Base-by-base conservation (phyloP, 176 grass and related monocot genomes). In the Cymbopogon citratus region DNA sequence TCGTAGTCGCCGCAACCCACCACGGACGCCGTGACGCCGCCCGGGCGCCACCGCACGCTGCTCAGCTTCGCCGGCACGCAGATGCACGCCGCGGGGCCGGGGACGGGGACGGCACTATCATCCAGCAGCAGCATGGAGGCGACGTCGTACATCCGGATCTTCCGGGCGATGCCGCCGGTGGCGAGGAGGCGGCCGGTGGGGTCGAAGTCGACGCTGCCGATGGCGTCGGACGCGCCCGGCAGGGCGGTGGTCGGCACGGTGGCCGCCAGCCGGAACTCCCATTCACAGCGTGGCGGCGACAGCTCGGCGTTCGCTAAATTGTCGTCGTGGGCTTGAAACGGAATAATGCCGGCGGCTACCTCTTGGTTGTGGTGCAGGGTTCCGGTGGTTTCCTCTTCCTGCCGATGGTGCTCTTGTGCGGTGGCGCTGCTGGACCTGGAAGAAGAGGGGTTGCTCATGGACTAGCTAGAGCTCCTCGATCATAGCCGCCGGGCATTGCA, bases 41-140 rank as follows among this genome's bases (percentile, higher is more conserved):
- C 62, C 6, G 89, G 91, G 0, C 80, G 88, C 91, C 91, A 98
- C 80, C 90, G 87, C 73, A 95, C 92, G 89, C 90, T 95, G 89
- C 96, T 98, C 39, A 98, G 92, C 88, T 98, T 98, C 2, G 96
- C 96, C 70, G 96, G 92, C 46, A 92, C 84, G 84, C 92, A 95
- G 80, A 98, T 93, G 88, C 89, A 93, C 24, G 80, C 19, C n/a
- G 84, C 44, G 5, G 27, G 5, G 26, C 14, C 28, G 0, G 6
- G 5, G 5, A 3, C 3, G 10, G 1, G 0, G 62, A 1, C 8
- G 18, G 2, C 18, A 4, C 14, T 15, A 12, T 0, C 7, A 12
- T 0, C 7, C 46, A 0, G 46, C 15, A 18, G 21, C 7, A 80
- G 46, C 13, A 88, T 39, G 12, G 72, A 80, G 13, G 71, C 19